These are phyloP conservation scores for Herpetospermum pedunculosum DNA, from an alignment of 306 rosid species.

Conservation along the genomic window DNA sequence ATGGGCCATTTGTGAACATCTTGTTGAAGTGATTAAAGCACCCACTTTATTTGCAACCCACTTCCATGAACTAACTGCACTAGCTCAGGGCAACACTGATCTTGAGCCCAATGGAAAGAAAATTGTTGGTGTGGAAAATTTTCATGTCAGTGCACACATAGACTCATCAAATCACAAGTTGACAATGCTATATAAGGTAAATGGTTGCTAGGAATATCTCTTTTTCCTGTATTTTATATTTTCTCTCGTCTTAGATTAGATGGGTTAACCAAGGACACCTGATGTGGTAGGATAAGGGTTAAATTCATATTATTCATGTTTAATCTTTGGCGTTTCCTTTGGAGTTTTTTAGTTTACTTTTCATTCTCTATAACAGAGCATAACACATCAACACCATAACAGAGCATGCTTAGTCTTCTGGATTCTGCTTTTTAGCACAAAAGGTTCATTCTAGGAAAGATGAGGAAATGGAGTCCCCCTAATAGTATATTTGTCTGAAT, in stretches of 20 bases:
- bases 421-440: neutral
- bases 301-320: too few species aligned
- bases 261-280: neutral
- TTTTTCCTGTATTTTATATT: neutral
- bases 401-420: neutral
- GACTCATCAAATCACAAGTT: constrained; percentile 78
- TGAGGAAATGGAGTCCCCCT: neutral
- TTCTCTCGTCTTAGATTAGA: neutral
- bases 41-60: constrained; percentile 96
- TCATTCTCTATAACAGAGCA: too few species aligned
- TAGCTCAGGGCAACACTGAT: constrained; percentile 42
- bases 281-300: too few species aligned
- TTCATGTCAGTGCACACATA: constrained; percentile 94
- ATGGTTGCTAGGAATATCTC: constrained; percentile 9
- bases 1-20: constrained; percentile 96
- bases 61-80: constrained; percentile 87
- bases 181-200: constrained; percentile 94
- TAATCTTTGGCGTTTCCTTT: too few species aligned
- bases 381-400: too few species aligned
- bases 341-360: too few species aligned
- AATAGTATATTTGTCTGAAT: neutral
- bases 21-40: constrained; percentile 78
- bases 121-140: constrained; percentile 70
- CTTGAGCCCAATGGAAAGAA: constrained; percentile 34
- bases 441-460: neutral